A percentile compares a stretch with the other conserved stretches of the same genome.
Conservation (phyloP, 2,329 filamentous ascomycete genomes). For the Aspergillus pseudotamarii region DNA sequence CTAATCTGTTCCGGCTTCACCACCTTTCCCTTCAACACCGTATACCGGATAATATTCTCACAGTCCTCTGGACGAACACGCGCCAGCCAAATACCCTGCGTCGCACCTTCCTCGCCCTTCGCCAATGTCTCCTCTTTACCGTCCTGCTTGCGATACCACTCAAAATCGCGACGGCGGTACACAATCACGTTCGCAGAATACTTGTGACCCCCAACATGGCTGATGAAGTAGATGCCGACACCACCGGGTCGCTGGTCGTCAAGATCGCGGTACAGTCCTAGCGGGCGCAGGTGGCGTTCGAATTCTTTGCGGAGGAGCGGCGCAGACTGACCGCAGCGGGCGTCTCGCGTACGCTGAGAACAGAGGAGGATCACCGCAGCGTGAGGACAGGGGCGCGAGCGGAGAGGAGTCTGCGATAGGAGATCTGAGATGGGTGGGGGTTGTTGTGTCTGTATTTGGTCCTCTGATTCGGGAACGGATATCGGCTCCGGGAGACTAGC, state of each 20-base stretch:
- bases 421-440: constrained; percentile 20
- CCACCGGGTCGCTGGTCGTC: constrained; percentile 88
- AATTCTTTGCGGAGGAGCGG: constrained; percentile 87
- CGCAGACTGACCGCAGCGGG: constrained; percentile 90
- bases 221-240: constrained; percentile 95
- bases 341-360: constrained; percentile 91
- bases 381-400: constrained; percentile 73
- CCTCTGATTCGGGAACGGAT: not conserved
- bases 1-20: constrained; percentile 86
- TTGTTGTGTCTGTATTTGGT: not conserved
- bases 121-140: constrained; percentile 31
- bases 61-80: constrained; percentile 84
- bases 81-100: constrained; percentile 91
- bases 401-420: constrained; percentile 47
- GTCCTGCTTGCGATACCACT: constrained; percentile 34
- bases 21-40: constrained; percentile 88
- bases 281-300: constrained; percentile 80
- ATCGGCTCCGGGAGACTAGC: not conserved
- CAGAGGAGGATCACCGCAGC: constrained; percentile 87
- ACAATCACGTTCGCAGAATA: constrained; percentile 94
- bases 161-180: constrained; percentile 65
- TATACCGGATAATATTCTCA: constrained; percentile 87
- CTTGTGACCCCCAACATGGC: constrained; percentile 94
- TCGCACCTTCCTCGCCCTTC: constrained; percentile 60
- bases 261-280: constrained; percentile 83